Base-by-base conservation (phyloP, 1,284 basidiomycete genomes). In the Apiotrichum brassicae region DNA sequence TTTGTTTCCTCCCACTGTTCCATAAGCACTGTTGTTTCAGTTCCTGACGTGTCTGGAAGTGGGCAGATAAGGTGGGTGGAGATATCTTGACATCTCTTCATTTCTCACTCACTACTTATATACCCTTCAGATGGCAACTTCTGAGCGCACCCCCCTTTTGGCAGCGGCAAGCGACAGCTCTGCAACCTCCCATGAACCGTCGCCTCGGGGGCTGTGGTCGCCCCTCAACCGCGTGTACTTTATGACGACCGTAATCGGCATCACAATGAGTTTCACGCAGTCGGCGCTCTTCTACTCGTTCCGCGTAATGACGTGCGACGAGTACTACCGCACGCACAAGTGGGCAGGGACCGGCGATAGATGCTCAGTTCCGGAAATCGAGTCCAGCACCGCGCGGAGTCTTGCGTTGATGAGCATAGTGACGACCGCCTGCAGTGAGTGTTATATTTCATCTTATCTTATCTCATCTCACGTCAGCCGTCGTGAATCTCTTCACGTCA, bases 221-320 rank as follows among this genome's bases (percentile, higher is more conserved):
- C 65, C 64, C 1, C 49, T 69, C n/a, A 33, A 33, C 0, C 51
- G 65, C 23, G 65, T 72, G 2, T 51, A 65, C 22, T 63, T 70
- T 53, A 61, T 63, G 28, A 58, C 65, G 1, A 52, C 64, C 24
- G 52, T 72, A 23, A 56, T 69, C 1, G 48, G 58, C 3, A 52
- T 67, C 38, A 64, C 70, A 2, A 71, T 72, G 48, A 57, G 63
- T 16, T 57, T 63, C 34, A 72, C 71, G 13, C 63, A 68, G 38
- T 68, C 72, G 8, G 62, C 70, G 11, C 48, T 74, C n/a, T 59
- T 74, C 30, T 74, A 70, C 56, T 57, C 62, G 13, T 64, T 70
- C 51, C 47, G 63, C 16, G 49, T 60, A 5, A 68, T 72, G 61
- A 61, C 69, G 1, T 72, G 72, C 47, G 64, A 72, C 9, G 65